phyloP scores from a whole-genome alignment of 768 basidiomycete species.

The Crucibulum laeve region DNA sequence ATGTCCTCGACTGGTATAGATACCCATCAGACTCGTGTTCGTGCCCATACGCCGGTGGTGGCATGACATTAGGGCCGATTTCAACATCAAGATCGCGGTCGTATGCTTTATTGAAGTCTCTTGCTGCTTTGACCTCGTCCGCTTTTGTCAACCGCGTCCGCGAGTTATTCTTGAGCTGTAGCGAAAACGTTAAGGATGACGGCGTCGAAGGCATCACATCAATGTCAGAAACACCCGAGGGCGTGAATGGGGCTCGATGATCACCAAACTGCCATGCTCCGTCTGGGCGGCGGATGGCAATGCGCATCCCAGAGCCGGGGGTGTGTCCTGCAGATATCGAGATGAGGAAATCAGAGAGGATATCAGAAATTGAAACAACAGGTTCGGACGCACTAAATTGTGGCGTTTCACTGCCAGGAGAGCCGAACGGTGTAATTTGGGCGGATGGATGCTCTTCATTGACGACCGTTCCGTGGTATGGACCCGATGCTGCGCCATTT shows the following conservation, averaged over 20 bases:
- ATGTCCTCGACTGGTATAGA: not conserved
- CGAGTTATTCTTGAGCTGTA: not conserved
- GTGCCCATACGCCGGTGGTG: conserved; percentile 7
- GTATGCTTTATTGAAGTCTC: not conserved
- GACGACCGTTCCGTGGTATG: conserved; percentile 24
- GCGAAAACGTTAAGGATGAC: conserved; percentile 7
- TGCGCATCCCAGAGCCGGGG: conserved; percentile 55
- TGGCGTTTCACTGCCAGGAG: conserved; percentile 27
- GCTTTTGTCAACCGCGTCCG: not conserved
- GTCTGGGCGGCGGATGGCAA: conserved; percentile 46
- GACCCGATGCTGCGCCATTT: conserved; percentile 14
- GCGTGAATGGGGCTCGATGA: conserved; percentile 33
- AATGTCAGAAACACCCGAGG: conserved; percentile 31
- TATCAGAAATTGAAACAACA: not conserved
- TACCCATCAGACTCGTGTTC: conserved; percentile 3
- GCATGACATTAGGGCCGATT: not conserved
- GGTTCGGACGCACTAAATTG: conserved; percentile 29
- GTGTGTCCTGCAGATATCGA: conserved; percentile 34
- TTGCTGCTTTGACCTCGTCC: not conserved
- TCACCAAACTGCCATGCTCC: conserved; percentile 57
- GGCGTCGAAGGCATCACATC: conserved; percentile 24
- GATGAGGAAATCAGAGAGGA: not conserved
- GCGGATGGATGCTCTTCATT: conserved; percentile 31
- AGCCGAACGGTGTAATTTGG: conserved; percentile 38
- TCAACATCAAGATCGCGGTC: conserved; percentile 2